Evolutionary conservation across 2,329 filamentous ascomycete genomes (phyloP), one percentile per base, ranked within the genome.

Genomic region (Trichophyton verrucosum): DNA sequence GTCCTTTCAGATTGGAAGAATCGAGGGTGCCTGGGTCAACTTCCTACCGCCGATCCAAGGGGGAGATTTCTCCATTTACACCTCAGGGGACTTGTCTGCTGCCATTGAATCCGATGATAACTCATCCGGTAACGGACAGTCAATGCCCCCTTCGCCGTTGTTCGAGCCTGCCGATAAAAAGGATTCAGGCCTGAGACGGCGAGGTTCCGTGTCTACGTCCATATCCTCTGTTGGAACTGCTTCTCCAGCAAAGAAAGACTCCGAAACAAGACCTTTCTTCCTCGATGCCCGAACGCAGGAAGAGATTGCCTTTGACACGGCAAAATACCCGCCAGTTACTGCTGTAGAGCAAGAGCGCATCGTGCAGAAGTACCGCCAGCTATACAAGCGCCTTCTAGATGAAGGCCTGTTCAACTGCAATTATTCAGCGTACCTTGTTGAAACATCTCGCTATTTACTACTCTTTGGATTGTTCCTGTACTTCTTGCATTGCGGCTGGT

Each of bases 1-100:
- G 62, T 83, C 82, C 64, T 97, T 91, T 71, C 85, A 89, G 65
- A 90, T 97, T 68, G 94, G 94, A 51, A 82, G 81, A 64, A 83
- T 95, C 61, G 82, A 94, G 69, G 89, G 89, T 33, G 78, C 77
- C 63, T 99, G 94, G 94, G 77, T 78, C 64, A 96, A 96, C 73
- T 95, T 96, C 70, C 69, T 88, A 5, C 91, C 94, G 3, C 92
- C 94, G 0, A 92, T 97, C 59, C 92, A 97, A 73, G 91, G 91
- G 61, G 92, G 92, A 47, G 80, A 81, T 62, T 95, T 91, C 73
- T 82, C 86, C 65, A 74, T 76, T 22, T 79, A 79, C 58, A 75
- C 80, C 60, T 11, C 46, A 1, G 44, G 36, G 24, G 58, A 61
- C 3, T n/a, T 20, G 8, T 20, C 38, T 20, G 13, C 42, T n/a